Base-by-base conservation (phyloP, 2,329 filamentous ascomycete species). In the Talaromyces sp. region DNA sequence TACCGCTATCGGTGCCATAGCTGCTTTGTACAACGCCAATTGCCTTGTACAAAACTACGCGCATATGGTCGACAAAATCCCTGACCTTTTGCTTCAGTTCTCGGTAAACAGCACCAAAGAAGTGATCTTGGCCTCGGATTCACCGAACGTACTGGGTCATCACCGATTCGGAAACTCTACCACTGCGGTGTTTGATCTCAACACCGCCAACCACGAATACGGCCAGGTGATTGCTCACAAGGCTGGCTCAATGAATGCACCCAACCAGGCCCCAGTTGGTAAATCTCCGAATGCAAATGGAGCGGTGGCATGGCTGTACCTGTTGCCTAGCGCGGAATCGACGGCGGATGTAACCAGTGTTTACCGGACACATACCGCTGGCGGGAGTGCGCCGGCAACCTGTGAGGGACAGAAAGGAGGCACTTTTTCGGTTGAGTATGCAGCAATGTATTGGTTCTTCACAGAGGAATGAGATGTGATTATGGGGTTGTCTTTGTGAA, bases 301-400 rank as follows among this genome's bases (percentile, higher is more conserved):
- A 29, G 56, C 56, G n/a, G 56, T 58, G 26, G 38, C 56, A 38
- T 58, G 56, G 56, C 56, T 58, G 24, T 51, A 50, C 19, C 56
- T 58, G 26, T 9, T 27, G 19, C 26, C 56, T 7, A 51, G 38
- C 21, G 21, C 43, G 10, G 56, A 29, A 17, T 19, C 41, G 8
- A 58, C 41, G 21, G 43, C 38, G 21, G 26, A 50, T 26, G 17
- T 51, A 12, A 50, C 29, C 4, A 50, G 35, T 24, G 29, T 58
- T n/a, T 58, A 58, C 43, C 38, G 56, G 26, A 58, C 56, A 2
- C 17, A 32, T 19, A 58, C 56, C 12, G 56, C 56, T 19, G 56
- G 56, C 6, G 56, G 56, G 6, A 51, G 17, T 24, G 35, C 56
- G 12, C 56, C 56, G 12, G 43, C 24, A 11, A 58, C 56, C 17